Base-by-base conservation (phyloP, 345 rosid species). In the Populus simonii region DNA sequence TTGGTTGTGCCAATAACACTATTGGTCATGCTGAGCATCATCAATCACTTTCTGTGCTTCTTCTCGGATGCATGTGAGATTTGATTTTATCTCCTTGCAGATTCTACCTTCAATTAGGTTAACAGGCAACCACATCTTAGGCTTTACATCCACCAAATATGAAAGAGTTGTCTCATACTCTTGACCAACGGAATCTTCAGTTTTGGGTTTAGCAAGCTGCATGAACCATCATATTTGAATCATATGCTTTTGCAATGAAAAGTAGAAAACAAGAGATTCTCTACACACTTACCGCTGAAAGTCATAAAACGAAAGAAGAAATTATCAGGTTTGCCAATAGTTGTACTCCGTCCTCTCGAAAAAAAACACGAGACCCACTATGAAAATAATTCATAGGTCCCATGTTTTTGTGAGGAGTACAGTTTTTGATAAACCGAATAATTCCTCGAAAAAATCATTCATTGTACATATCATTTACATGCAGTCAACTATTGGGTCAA, bases 91-190 rank as follows among this genome's bases (percentile, higher is more conserved):
- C 89, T 91, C 94, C 23, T 68, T 90, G 77, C 92, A 84, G 36
- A 96, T 84, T 75, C 93, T 88, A 67, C 98, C 98, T 88, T 96
- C 97, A 39, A 96, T 84, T 27, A 96, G 85, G 23, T 85, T 78
- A 71, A 92, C 89, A 0, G 98, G 99, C 82, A 96, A 80, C 97
- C 98, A 91, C 59, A 86, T 62, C 82, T 96, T 96, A 5, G 97
- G 99, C 80, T 85, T 89, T 27, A 91, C 92, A 74, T 92, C 92
- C 6, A 93, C 90, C 1, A 79, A 59, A 82, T 91, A 92, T 0
- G 88, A 83, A 71, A 96, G 96, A 61, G 88, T 87, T 0, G 99
- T 88, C 51, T 61, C 85, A 70, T 81, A 88, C 66, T 86, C 89
- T 79, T 86, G 80, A 78, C 81, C 82, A 29, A 29, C 49, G 17